phyloP scores from a whole-genome alignment of 257 asterid genomes.

The Apocynum venetum region DNA sequence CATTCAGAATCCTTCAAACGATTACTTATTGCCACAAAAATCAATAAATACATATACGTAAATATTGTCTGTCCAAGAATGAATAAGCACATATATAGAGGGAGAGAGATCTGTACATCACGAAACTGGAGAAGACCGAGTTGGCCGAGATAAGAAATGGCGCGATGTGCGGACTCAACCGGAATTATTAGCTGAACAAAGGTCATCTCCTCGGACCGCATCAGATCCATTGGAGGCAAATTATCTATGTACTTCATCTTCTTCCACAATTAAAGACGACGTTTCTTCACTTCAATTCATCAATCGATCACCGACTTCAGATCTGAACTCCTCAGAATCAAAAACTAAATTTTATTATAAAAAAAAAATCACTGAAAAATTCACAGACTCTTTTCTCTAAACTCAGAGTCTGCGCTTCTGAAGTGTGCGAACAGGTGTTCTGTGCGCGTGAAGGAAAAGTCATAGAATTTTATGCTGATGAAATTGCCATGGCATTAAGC shows the following conservation, averaged over 20 bases:
- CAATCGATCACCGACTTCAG: conserved; percentile 24
- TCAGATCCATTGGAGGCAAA: conserved; percentile 91
- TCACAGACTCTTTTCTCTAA: background rate
- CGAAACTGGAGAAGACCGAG: conserved; percentile 96
- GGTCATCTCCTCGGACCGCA: conserved; percentile 98
- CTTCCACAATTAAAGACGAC: conserved; percentile 27
- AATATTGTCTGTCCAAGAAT: background rate
- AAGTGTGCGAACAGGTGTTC: background rate
- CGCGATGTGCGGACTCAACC: conserved; percentile 93
- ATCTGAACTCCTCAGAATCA: conserved; percentile 25
- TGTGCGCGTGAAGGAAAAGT: conserved; percentile 2
- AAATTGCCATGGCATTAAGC: background rate
- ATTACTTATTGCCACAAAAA: background rate
- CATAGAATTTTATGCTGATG: conserved; percentile 10
- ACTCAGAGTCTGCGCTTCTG: conserved; percentile 4
- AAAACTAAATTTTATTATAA: background rate
- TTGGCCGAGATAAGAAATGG: conserved; percentile 83
- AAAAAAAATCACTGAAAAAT: background rate
- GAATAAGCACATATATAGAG: background rate
- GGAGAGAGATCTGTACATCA: conserved; percentile 48
- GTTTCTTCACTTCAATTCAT: background rate
- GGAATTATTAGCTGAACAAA: conserved; percentile 90
- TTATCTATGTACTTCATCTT: conserved; percentile 70
- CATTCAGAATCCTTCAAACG: background rate
- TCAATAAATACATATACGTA: background rate